Evolutionary conservation across 73 alveolate species (phyloP).

Genomic region (Breviolum minutum): DNA sequence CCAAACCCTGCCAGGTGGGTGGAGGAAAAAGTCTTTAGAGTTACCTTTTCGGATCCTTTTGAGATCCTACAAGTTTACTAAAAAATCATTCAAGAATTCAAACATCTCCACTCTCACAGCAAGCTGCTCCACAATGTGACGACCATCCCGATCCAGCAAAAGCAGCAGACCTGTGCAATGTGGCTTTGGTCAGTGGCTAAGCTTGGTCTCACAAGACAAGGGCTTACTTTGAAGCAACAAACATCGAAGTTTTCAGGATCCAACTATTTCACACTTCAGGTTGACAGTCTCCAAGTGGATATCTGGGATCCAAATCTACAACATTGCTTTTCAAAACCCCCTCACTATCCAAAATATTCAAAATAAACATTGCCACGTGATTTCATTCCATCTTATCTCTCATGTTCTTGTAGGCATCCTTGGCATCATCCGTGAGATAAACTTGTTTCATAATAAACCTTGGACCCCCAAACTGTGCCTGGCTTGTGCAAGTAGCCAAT

Average conservation of each 20-base stretch:
- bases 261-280: not conserved
- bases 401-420: too few species aligned
- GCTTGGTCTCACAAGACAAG: not conserved
- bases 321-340: too few species aligned
- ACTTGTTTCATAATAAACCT: too few species aligned
- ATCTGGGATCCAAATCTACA: too few species aligned
- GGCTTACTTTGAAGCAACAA: not conserved
- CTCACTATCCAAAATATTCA: not conserved
- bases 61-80: too few species aligned
- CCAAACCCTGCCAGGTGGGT: too few species aligned
- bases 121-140: slow-evolving; percentile 47
- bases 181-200: too few species aligned
- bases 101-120: not conserved
- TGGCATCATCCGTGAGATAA: too few species aligned
- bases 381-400: not conserved
- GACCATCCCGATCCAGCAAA: slow-evolving; percentile 66
- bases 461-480: not conserved
- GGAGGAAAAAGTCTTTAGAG: too few species aligned
- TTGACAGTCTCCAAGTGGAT: not conserved
- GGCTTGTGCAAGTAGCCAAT: slow-evolving; percentile 15
- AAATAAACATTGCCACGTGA: not conserved
- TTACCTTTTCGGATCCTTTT: too few species aligned
- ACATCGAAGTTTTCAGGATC: not conserved
- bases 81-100: too few species aligned
- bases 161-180: not conserved